Conservation (phyloP, 2,329 filamentous ascomycete genomes). For the Penicillium sp. region DNA sequence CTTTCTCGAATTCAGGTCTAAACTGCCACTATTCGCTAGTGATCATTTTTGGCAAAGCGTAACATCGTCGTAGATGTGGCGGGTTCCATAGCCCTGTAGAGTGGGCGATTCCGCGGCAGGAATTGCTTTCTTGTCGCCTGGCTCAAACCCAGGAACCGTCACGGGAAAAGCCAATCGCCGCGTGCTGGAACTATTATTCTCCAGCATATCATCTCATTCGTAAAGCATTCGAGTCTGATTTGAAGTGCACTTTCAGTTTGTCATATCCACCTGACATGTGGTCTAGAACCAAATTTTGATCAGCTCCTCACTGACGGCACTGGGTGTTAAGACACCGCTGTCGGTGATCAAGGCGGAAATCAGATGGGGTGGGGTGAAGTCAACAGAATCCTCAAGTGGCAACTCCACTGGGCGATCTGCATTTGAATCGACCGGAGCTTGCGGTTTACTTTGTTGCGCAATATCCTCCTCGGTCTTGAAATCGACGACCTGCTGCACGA, state of each 20-base stretch:
- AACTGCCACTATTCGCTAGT: neutral
- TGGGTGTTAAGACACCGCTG: slow-evolving; percentile 62
- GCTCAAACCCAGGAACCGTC: neutral
- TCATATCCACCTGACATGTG: neutral
- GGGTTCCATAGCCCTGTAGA: neutral
- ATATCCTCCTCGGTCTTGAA: slow-evolving; percentile 63
- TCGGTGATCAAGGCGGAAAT: slow-evolving; percentile 67
- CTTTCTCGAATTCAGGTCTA: neutral
- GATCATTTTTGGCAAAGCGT: neutral
- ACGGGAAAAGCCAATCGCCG: neutral
- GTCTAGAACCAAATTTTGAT: slow-evolving; percentile 61
- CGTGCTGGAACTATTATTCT: slow-evolving; percentile 6
- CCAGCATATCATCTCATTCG: slow-evolving; percentile 16
- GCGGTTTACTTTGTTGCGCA: slow-evolving; percentile 48
- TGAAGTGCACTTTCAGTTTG: neutral
- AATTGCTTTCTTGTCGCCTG: neutral
- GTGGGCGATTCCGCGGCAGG: neutral
- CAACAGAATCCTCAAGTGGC: slow-evolving; percentile 41
- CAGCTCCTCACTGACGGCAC: slow-evolving; percentile 65
- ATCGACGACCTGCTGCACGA: slow-evolving; percentile 74
- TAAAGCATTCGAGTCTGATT: slow-evolving; percentile 3
- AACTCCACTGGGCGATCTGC: slow-evolving; percentile 17
- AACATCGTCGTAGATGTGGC: neutral
- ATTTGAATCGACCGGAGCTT: slow-evolving; percentile 20
- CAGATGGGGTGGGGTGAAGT: slow-evolving; percentile 58